These are phyloP conservation scores for Cucurbita argyrosperma DNA, from an alignment of 306 rosid species.

Conservation along the genomic window DNA sequence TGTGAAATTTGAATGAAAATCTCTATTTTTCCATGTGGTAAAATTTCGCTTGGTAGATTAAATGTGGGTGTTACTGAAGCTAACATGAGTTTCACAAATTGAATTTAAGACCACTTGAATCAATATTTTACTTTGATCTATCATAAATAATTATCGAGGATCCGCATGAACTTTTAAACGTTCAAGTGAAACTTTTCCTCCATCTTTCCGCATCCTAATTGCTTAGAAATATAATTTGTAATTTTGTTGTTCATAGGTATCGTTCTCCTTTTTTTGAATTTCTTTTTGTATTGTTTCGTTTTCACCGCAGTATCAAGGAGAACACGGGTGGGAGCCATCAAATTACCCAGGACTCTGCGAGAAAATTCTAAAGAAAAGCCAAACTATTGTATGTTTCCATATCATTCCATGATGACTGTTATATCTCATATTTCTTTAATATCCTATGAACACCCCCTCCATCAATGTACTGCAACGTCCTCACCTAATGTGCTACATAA, in stretches of 20 bases:
- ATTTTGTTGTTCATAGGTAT: neutral
- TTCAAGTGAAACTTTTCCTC: neutral
- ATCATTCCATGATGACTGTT: neutral
- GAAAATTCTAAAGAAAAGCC: constrained; percentile 78
- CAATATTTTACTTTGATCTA: neutral
- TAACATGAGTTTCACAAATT: neutral
- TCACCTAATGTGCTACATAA: neutral
- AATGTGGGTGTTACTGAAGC: neutral
- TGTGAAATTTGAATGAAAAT: neutral
- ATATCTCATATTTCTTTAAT: neutral
- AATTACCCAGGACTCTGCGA: constrained; percentile 80
- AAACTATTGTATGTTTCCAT: constrained; percentile 67
- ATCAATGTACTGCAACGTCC: neutral
- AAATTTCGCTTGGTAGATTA: neutral
- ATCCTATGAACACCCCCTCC: neutral
- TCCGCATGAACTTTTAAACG: neutral
- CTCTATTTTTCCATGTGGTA: neutral
- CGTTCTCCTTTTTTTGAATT: neutral
- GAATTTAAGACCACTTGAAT: neutral
- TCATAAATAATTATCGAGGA: neutral
- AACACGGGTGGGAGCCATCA: constrained; percentile 83
- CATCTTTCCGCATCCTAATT: neutral
- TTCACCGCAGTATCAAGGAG: constrained; percentile 83
- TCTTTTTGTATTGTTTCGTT: neutral
- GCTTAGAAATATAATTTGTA: neutral